Evolutionary conservation across 495 filamentous ascomycete species (phyloP), one percentile per base, ranked within the genome.

Genomic region (Entonaema liquescens): DNA sequence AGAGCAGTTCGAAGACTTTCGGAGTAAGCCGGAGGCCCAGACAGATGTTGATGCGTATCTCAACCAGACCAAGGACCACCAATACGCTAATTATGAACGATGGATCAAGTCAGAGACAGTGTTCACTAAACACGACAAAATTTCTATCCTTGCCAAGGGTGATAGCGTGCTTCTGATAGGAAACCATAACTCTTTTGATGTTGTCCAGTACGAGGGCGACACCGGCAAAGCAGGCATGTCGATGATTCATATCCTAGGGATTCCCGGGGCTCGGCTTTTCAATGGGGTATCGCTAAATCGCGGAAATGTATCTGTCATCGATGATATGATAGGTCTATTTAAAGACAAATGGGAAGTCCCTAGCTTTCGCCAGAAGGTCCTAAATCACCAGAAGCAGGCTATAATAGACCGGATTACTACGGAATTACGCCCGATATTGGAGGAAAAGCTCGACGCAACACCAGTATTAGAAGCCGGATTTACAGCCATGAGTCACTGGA

Each of bases 291-390:
- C 76, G 5, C 75, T 78, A 1, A n/a, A 58, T 23, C 52, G 54
- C 3, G 23, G 23, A 1, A 68, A 35, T 35, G 74, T 70, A 17
- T 33, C 9, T 23, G 36, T 76, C 11, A 59, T 80, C 42, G 56
- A 74, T 38, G 75, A 78, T n/a, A 65, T 79, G 62, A 67, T 71
- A 25, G 17, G n/a, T 1, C 70, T 76, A n/a, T 80, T 80, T 57
- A 26, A 49, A 38, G 23, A 11, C 9, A 21, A 21, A 1, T 67
- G 68, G 63, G 38, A 25, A 0, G 2, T 21, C 1, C 59, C 44
- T 12, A 26, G 3, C 0, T 56, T 66, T 21, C 68, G 68, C 5
- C 28, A 53, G 6, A 29, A 23, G 5, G 31, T 73, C 29, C 11
- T 62, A 2, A 1, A 28, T 0, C 55, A 65, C n/a, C 70, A 73